Conservation (phyloP, 345 rosid genomes). For the Cardiospermum halicacabum region DNA sequence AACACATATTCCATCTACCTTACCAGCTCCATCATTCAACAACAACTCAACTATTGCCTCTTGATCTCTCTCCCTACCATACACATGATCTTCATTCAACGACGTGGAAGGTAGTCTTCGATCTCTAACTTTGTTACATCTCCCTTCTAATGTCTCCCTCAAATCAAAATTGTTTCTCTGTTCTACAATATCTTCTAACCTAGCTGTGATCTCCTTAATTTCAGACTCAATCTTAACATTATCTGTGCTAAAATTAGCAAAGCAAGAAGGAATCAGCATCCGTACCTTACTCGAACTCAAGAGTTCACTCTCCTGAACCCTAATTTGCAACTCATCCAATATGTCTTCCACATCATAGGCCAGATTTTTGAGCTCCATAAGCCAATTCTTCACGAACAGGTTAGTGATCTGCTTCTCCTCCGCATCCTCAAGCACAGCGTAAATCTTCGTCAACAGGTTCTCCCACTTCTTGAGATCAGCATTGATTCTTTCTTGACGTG, state of each 20-base stretch:
- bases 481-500: neutral
- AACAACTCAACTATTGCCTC: slow-evolving; percentile 4
- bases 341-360: too few relatives aligned
- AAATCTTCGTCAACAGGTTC: neutral
- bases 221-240: slow-evolving; percentile 8
- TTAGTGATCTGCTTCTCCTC: slow-evolving; percentile 15
- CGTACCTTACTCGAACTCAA: neutral
- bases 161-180: neutral
- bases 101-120: slow-evolving; percentile 6
- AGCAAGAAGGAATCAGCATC: neutral
- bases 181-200: neutral
- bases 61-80: slow-evolving; percentile 20
- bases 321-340: slow-evolving; percentile 16
- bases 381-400: slow-evolving; percentile 5
- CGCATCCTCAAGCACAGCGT: slow-evolving; percentile 8
- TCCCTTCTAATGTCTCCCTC: neutral
- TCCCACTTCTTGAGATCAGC: slow-evolving; percentile 12
- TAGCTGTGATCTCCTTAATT: neutral
- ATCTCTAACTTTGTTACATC: neutral
- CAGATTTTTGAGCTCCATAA: slow-evolving; percentile 12
- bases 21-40: neutral
- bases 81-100: slow-evolving; percentile 8
- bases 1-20: neutral
- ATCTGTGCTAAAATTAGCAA: neutral
- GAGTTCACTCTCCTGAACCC: neutral